Evolutionary conservation across 169 alveolate genomes (phyloP), one percentile per base, ranked within the genome.

Genomic region (Babesia bigemina): DNA sequence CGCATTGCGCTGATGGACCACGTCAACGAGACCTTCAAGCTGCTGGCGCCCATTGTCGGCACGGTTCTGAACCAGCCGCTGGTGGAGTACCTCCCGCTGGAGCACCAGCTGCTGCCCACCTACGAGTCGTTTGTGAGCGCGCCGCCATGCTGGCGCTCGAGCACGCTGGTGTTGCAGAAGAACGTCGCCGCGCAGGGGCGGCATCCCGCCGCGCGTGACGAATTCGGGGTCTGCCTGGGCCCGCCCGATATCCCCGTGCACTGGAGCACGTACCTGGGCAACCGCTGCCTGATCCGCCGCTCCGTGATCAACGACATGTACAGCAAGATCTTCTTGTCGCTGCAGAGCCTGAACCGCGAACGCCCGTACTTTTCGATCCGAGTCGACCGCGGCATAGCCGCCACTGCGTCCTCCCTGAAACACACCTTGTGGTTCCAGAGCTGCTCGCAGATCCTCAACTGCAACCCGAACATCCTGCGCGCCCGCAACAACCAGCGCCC

Each of bases 401-500:
- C 73, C 17, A 75, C 86, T 4, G 72, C 75, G 17, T 14, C 70
- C 22, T 21, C 57, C 42, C 45, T 83, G 44, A 73, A 61, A 36
- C 59, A 75, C 69, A 55, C 90, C 19, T 22, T 83, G 63, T 75
- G 85, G 86, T 83, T 29, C 77, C 90, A 83, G 50, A 74, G 86
- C 59, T 60, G 73, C 26, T 24, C 52, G 36, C 90, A 83, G 63
- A 53, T 83, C 14, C 56, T 83, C 7, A 59, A 56, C 55, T 69
- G 90, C 57, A 75, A 83, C 61, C 86, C 90, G n/a, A 75, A 75
- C 70, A 83, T 83, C 13, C 48, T 83, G 79, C 72, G 85, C 14
- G 62, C 86, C 8, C 73, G 75, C 24, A 75, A 59, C 60, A 63
- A 53, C 59, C 90, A 83, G 56, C 61, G 97, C 60, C 97, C 97